Base-by-base conservation (phyloP, 1,139 yeast species). In the Candida albicans region DNA sequence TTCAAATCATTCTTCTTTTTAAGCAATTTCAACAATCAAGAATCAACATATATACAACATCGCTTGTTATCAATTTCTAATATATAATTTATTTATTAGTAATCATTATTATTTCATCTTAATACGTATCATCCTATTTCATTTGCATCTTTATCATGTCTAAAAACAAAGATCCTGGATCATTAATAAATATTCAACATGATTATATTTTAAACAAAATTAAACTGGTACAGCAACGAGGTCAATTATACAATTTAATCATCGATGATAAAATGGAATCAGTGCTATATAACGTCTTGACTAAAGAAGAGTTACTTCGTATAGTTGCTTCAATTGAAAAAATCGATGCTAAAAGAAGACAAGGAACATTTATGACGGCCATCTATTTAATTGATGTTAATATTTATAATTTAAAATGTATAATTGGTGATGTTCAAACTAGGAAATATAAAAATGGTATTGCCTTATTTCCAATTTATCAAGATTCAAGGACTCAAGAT, bases 321-420 rank as follows among this genome's bases (percentile, higher is more conserved):
- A 56, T 73, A 11, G 78, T 73, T 6, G 68, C 78, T 2, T 62
- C 73, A 3, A 58, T 73, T 10, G 79, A 73, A 46, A 59, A 59
- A 50, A 56, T 73, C 13, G 77, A 70, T 48, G 64, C 58, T 18
- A 58, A 56, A 30, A 55, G 77, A 39, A 60, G 66, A 34, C 65
- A 59, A 44, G 73, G 67, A 55, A 57, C 68, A 9, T 70, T 64
- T 43, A 57, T 73, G 54, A 70, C 65, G 48, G 78, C 75, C 22
- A 67, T 73, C 28, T 73, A 73, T 52, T 62, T 73, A 45, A 59
- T 69, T 24, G 75, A 71, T 25, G 63, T 69, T 11, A 56, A 68
- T 14, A 54, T 63, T 14, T 72, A 64, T 52, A 71, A 71, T 48
- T 53, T 72, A 51, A 68, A 68, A 44, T 73, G 78, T 50, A 67